Evolutionary conservation across 495 filamentous ascomycete genomes (phyloP).

Genomic region (Hypoxylon fragiforme): DNA sequence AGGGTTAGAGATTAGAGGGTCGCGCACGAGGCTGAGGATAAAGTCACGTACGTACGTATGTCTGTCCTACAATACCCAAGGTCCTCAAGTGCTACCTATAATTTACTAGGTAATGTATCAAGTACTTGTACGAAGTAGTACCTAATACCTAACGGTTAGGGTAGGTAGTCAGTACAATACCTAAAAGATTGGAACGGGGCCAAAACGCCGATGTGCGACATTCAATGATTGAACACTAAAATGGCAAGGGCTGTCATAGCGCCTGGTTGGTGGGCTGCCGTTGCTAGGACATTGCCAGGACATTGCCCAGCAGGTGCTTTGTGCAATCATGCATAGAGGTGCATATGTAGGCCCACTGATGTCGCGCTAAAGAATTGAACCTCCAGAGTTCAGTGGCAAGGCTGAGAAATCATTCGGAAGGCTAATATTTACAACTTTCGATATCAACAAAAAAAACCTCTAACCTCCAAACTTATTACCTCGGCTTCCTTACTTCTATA

Average conservation of each 20-base stretch:
- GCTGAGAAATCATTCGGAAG: slow-evolving; percentile 39
- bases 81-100: too few species aligned
- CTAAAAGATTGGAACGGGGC: too few species aligned
- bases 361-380: slow-evolving; percentile 17
- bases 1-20: slow-evolving; percentile 2
- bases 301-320: background rate
- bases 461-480: background rate
- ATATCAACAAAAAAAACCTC: too few species aligned
- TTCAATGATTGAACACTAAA: slow-evolving; percentile 8
- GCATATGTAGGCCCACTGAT: slow-evolving; percentile 1
- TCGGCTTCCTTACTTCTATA: slow-evolving; percentile 1
- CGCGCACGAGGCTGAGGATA: slow-evolving; percentile 23
- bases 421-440: slow-evolving; percentile 10
- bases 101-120: too few species aligned
- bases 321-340: slow-evolving; percentile 20
- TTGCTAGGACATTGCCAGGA: too few species aligned
- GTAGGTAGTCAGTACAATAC: too few species aligned
- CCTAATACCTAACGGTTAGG: too few species aligned
- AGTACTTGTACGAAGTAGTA: too few species aligned
- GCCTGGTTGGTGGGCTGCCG: background rate
- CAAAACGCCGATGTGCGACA: slow-evolving; percentile 22
- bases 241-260: slow-evolving; percentile 1
- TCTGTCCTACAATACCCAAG: too few species aligned
- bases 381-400: slow-evolving; percentile 36
- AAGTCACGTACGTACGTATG: too few species aligned